Base-by-base conservation (phyloP, 2,329 filamentous ascomycete species). In the Hortaea werneckii region DNA sequence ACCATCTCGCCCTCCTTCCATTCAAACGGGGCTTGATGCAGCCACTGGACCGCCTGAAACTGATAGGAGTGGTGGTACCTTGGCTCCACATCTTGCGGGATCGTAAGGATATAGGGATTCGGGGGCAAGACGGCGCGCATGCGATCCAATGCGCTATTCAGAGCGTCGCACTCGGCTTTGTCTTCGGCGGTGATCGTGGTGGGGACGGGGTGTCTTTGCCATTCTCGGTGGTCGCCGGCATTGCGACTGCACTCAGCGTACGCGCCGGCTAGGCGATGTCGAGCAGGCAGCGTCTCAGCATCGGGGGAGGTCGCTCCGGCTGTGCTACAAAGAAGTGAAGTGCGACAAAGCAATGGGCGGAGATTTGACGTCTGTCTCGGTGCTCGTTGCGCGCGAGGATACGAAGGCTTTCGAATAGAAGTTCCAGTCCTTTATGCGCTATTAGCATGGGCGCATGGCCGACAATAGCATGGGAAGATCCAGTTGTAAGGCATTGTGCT, bases 1-100 rank as follows among this genome's bases (percentile, higher is more conserved):
- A 79, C 66, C 54, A 73, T 67, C 40, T 62, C 59, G 55, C 79
- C 72, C 61, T 82, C 79, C 51, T 73, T 66, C 12, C 62, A 62
- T 42, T 65, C 62, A 61, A 80, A 82, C 4, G 77, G 72, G 2
- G 72, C 73, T 46, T 73, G 67, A 29, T 54, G 49, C 50, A 66
- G 66, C 69, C 69, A 73, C 48, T 59, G 60, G 59, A 46, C 61
- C 54, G 47, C 64, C 57, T 56, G 67, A 58, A 49, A 62, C 32
- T 60, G 58, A n/a, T 66, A 67, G 44, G 61, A 58, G 46, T 72
- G 67, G 39, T 63, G 62, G 52, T 69, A 73, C 38, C 63, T 62
- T 4, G 64, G 64, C 39, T 68, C 55, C 34, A 52, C 50, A 43
- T 72, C 60, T 29, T 70, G 69, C 9, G 69, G 69, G n/a, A 71